Percentiles rank a stretch among this genome's conserved stretches.
phyloP scores from a whole-genome alignment of 2,329 filamentous ascomycete species.

The Ustilaginoidea virens region DNA sequence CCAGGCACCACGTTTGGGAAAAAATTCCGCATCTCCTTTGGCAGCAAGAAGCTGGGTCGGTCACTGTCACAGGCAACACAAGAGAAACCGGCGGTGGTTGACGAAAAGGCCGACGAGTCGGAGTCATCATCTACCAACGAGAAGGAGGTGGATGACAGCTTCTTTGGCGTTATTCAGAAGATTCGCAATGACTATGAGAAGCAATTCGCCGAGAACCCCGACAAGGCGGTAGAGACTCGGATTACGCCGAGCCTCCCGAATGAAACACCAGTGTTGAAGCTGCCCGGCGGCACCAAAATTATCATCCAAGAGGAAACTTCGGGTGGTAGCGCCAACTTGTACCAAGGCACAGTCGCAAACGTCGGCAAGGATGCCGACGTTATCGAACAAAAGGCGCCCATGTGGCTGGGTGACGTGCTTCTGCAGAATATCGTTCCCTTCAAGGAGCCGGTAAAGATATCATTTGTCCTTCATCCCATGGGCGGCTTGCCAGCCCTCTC shows the following conservation, averaged over 20 bases:
- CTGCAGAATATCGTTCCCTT: constrained; percentile 65
- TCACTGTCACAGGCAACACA: constrained; percentile 42
- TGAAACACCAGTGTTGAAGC: constrained; percentile 63
- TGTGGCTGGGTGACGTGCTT: constrained; percentile 84
- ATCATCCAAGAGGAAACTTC: constrained; percentile 54
- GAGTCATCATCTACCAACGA: constrained; percentile 50
- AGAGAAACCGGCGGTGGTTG: constrained; percentile 56
- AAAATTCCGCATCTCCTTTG: constrained; percentile 74
- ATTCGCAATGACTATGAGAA: constrained; percentile 62
- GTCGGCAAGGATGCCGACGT: constrained; percentile 64
- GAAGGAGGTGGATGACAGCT: constrained; percentile 60
- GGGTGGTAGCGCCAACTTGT: constrained; percentile 67
- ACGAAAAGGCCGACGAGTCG: constrained; percentile 62
- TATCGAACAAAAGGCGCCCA: constrained; percentile 73
- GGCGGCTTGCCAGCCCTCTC: constrained; percentile 61
- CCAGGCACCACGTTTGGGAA: constrained; percentile 58
- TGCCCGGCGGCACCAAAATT: constrained; percentile 50
- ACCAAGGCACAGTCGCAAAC: constrained; percentile 71
- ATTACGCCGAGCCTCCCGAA: constrained; percentile 54
- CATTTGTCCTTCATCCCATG: constrained; percentile 74
- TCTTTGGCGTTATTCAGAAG: constrained; percentile 56
- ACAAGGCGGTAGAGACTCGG: constrained; percentile 40
- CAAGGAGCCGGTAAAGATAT: constrained; percentile 95
- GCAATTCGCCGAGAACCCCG: constrained; percentile 39
- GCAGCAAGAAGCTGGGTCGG: constrained; percentile 69